Evolutionary conservation across 176 grass and related monocot species (phyloP).

Genomic region (Eremochloa ophiuroides): DNA sequence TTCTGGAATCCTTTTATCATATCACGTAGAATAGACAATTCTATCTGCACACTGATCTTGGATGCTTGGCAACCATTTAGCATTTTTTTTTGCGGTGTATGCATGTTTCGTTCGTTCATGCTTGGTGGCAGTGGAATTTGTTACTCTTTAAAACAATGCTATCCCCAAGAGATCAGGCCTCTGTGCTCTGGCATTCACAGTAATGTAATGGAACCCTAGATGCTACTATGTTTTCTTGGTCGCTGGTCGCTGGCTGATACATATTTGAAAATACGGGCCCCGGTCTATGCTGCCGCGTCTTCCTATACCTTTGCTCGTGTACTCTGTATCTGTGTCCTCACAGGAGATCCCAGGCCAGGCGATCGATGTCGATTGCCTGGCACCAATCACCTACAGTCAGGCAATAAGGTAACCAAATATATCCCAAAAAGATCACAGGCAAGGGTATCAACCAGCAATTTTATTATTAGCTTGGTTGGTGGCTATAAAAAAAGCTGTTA

Average conservation of each 20-base stretch:
- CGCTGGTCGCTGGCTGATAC: background rate
- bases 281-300: no score
- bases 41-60: background rate
- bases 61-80: background rate
- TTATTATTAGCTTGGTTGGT: no score
- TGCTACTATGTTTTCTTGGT: background rate
- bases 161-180: background rate
- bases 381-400: no score
- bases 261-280: no score
- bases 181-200: background rate
- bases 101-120: background rate
- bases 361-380: no score
- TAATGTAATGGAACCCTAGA: background rate
- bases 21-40: background rate
- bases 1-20: conserved; percentile 22
- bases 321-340: no score
- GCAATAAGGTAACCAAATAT: no score
- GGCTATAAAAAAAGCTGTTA: no score
- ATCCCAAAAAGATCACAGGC: no score
- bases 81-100: background rate
- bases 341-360: no score
- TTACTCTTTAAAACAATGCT: background rate
- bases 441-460: no score
- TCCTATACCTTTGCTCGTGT: no score
- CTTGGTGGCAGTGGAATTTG: background rate